These are phyloP conservation scores for Vitis riparia DNA, from an alignment of 164 flowering plant species.

Conservation along the genomic window DNA sequence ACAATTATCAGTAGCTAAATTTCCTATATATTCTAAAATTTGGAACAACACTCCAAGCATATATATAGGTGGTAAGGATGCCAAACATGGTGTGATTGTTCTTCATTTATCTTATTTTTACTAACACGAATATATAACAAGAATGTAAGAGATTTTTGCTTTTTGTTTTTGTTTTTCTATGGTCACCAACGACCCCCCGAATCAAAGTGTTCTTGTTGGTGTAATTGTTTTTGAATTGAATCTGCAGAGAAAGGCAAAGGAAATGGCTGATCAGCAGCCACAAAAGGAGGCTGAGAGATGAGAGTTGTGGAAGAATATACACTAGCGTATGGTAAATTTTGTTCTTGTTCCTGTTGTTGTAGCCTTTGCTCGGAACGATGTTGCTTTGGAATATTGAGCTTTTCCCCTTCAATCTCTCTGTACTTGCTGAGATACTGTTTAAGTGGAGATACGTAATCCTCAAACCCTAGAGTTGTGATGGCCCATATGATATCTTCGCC, in stretches of 20 bases:
- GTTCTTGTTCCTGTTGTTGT: conserved; percentile 21
- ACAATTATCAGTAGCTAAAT: no score
- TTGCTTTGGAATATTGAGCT: conserved; percentile 46
- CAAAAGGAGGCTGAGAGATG: conserved; percentile 27
- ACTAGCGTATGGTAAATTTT: conserved; percentile 4
- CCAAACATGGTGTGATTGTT: no score
- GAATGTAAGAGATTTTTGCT: no score
- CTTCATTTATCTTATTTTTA: no score
- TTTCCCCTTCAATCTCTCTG: conserved; percentile 53
- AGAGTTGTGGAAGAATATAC: conserved; percentile 25
- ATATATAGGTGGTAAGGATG: no score
- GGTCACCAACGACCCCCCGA: conserved; percentile 35
- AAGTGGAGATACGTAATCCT: conserved; percentile 46
- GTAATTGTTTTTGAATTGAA: conserved; percentile 33
- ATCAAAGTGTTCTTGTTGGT: conserved; percentile 36
- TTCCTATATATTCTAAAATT: no score
- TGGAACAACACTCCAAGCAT: no score
- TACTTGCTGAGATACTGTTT: conserved; percentile 45
- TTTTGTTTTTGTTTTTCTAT: no score
- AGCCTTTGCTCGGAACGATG: conserved; percentile 20
- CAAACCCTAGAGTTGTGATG: conserved; percentile 55
- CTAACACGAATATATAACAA: no score
- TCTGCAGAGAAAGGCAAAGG: conserved; percentile 39
- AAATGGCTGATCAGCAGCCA: conserved; percentile 23
- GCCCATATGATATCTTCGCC: conserved; percentile 62